Percentiles rank a stretch among this genome's conserved stretches.
Evolutionary conservation across 495 filamentous ascomycete species (phyloP).

Genomic region (Penicillium coffeae): DNA sequence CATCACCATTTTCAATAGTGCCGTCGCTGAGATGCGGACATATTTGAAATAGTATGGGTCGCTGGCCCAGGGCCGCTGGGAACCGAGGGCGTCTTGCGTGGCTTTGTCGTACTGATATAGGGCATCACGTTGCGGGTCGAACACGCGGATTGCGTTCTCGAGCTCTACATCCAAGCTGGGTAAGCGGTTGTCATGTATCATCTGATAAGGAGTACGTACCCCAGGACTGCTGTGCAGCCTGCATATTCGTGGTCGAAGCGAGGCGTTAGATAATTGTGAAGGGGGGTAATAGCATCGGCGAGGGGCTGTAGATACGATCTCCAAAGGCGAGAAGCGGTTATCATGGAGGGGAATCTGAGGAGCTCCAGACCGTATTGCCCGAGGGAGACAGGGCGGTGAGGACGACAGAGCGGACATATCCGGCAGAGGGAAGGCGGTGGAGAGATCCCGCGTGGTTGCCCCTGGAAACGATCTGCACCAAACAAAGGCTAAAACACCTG

Average conservation of each 20-base stretch:
- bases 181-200: neutral
- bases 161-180: conserved; percentile 58
- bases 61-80: conserved; percentile 71
- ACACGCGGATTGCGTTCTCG: conserved; percentile 77
- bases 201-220: conserved; percentile 36
- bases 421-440: conserved; percentile 16
- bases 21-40: conserved; percentile 88
- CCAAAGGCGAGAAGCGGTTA: conserved; percentile 5
- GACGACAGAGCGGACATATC: neutral
- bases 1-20: conserved; percentile 99
- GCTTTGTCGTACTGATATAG: conserved; percentile 77
- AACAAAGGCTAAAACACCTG: conserved; percentile 11
- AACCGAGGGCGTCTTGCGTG: conserved; percentile 55
- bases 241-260: conserved; percentile 29
- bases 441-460: conserved; percentile 23
- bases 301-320: neutral
- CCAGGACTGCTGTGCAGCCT: conserved; percentile 58
- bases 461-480: conserved; percentile 30
- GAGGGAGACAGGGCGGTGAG: conserved; percentile 20
- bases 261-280: conserved; percentile 2
- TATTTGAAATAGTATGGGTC: conserved; percentile 88
- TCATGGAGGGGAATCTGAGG: conserved; percentile 12
- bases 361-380: conserved; percentile 10
- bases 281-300: neutral
- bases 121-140: conserved; percentile 81